Evolutionary conservation across 1,284 basidiomycete genomes (phyloP).

Genomic region (Omphalotus olearius): DNA sequence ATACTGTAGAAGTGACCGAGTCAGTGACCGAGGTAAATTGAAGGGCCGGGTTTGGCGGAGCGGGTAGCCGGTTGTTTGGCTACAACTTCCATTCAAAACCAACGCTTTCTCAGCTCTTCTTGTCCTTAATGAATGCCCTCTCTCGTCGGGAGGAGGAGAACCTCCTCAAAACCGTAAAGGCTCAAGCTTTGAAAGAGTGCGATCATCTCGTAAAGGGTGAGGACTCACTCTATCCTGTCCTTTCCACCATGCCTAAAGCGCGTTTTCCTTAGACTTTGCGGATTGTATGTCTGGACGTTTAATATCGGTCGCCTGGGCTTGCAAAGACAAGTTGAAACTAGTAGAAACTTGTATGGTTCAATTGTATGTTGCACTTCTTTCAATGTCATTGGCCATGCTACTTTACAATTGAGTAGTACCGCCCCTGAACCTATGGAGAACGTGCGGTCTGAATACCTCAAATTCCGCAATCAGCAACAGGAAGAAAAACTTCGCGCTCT

Average conservation of each 20-base stretch:
- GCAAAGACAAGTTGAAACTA: conserved; percentile 62
- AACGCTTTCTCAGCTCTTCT: neutral
- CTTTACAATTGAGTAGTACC: conserved; percentile 42
- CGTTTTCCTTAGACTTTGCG: conserved; percentile 64
- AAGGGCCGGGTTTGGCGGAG: neutral
- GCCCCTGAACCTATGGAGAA: conserved; percentile 68
- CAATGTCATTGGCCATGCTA: neutral
- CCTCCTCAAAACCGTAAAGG: conserved; percentile 78
- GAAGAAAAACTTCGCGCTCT: conserved; percentile 19
- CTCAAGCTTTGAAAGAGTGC: conserved; percentile 75
- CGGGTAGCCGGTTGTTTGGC: too few relatives aligned
- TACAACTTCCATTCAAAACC: too few relatives aligned
- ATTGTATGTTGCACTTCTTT: conserved; percentile 52
- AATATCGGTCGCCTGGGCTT: conserved; percentile 82
- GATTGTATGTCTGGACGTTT: conserved; percentile 79
- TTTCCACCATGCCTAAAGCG: conserved; percentile 2
- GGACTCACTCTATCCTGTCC: conserved; percentile 4
- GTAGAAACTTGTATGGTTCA: conserved; percentile 81
- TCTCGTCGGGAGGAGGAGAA: conserved; percentile 88
- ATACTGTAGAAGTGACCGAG: neutral
- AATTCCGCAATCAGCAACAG: conserved; percentile 48
- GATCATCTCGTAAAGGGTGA: conserved; percentile 73
- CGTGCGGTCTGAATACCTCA: conserved; percentile 69
- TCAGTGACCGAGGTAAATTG: neutral
- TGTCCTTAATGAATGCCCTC: conserved; percentile 67